Evolutionary conservation across 1,139 yeast genomes (phyloP).

Genomic region (Scheffersomyces insectosa): DNA sequence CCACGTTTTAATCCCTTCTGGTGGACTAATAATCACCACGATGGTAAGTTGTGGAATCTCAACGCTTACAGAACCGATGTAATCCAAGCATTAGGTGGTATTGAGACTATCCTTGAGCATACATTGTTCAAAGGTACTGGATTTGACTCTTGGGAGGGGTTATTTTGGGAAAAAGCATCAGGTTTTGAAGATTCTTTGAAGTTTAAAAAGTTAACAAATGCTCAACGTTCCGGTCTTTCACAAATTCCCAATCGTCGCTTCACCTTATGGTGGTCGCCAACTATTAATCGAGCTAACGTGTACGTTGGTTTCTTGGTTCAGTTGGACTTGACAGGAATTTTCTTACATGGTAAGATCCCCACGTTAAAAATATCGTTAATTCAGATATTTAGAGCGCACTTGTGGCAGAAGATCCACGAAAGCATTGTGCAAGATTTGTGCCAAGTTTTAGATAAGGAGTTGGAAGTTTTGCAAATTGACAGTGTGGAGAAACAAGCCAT

Average conservation of each 20-base stretch:
- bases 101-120: slow-evolving; percentile 93
- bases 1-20: slow-evolving; percentile 85
- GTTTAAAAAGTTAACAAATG: slow-evolving; percentile 92
- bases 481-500: slow-evolving; percentile 87
- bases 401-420: slow-evolving; percentile 99
- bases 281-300: slow-evolving; percentile 96
- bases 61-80: slow-evolving; percentile 94
- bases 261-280: slow-evolving; percentile 99
- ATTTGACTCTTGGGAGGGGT: slow-evolving; percentile 97
- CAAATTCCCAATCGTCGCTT: slow-evolving; percentile 98
- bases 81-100: slow-evolving; percentile 95
- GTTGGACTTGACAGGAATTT: slow-evolving; percentile 93
- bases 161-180: slow-evolving; percentile 96
- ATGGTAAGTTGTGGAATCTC: slow-evolving; percentile 93
- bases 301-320: slow-evolving; percentile 98
- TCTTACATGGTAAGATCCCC: slow-evolving; percentile 96
- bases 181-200: slow-evolving; percentile 97
- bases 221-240: slow-evolving; percentile 95
- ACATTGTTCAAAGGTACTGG: slow-evolving; percentile 96
- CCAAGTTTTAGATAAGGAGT: slow-evolving; percentile 86
- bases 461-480: slow-evolving; percentile 81
- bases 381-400: slow-evolving; percentile 95
- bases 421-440: slow-evolving; percentile 91
- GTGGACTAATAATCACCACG: slow-evolving; percentile 96
- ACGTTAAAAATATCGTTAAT: slow-evolving; percentile 92